Base-by-base conservation (phyloP, 129 eudicot genomes). In the Flaveria bidentis region DNA sequence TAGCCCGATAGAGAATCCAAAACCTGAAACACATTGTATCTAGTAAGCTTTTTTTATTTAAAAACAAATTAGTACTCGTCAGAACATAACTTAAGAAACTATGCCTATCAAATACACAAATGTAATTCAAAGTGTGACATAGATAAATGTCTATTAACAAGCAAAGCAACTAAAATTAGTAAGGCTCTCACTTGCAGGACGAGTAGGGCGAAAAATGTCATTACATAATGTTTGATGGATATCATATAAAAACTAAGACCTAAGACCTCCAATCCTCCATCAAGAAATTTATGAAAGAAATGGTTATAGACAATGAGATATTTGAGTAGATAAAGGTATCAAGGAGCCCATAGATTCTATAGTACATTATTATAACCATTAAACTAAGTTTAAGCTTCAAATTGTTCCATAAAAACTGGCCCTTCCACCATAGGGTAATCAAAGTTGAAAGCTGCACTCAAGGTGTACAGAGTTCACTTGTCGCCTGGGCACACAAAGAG, bases 1-100 rank as follows among this genome's bases (percentile, higher is more conserved):
- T 90, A 63, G 96, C 96, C 76, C 96, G 79, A 69, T 90, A 90
- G 9, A 90, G 77, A 86, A 90, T 78, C 96, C 93, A 90, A 78
- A 90, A 90, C 96, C 96, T 90, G 86, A 33, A 85, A 84, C 23
- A 41, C n/a, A 49, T 75, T 8, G 6, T 22, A 57, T 78, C 18
- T 18, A 1, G 62, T 78, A 78, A 69, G 76, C 10, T 17, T n/a
- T 62, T 46, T 18, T n/a, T n/a, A n/a, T n/a, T n/a, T n/a, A n/a
- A 55, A 55, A 6, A 0, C 28, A 2, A 62, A 25, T 36, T 56
- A 55, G 2, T 14, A 23, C 10, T 1, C 13, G 74, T 41, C 17
- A 9, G 45, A 42, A 14, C n/a, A 20, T 60, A n/a, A 46, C 33
- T 69, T 55, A 46, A 26, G 28, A 4, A 23, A 23, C 26, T 20